Percentiles rank a stretch among this genome's conserved stretches.
Evolutionary conservation across 2,329 filamentous ascomycete species (phyloP).

Genomic region (Cladosporium sp.): DNA sequence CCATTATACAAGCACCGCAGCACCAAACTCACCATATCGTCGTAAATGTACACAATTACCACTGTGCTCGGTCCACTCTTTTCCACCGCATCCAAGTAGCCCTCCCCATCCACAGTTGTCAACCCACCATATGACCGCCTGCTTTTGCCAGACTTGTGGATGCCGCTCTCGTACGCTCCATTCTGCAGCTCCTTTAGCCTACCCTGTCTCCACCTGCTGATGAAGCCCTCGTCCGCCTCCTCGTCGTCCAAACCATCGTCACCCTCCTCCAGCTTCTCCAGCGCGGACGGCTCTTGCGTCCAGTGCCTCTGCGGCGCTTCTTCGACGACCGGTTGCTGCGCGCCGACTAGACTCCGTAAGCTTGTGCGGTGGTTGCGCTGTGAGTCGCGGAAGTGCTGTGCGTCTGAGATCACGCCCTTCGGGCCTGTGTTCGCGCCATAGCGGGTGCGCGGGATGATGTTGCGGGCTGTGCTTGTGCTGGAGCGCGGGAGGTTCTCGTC

Average conservation of each 20-base stretch:
- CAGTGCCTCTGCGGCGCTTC: slow-evolving; percentile 12
- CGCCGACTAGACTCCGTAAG: slow-evolving; percentile 24
- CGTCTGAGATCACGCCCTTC: slow-evolving; percentile 85
- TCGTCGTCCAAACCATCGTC: slow-evolving; percentile 59
- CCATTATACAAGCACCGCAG: not conserved
- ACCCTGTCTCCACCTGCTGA: slow-evolving; percentile 80
- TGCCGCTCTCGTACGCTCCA: slow-evolving; percentile 66
- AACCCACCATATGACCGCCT: slow-evolving; percentile 75
- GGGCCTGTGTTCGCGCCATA: slow-evolving; percentile 74
- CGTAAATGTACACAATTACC: slow-evolving; percentile 92
- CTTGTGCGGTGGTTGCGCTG: slow-evolving; percentile 32
- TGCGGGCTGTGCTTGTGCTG: slow-evolving; percentile 44
- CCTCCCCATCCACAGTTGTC: slow-evolving; percentile 81
- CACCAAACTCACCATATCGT: slow-evolving; percentile 67
- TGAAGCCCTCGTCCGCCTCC: slow-evolving; percentile 75
- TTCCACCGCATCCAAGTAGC: slow-evolving; percentile 95
- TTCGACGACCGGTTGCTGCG: not conserved
- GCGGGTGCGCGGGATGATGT: slow-evolving; percentile 60
- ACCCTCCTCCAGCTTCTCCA: slow-evolving; percentile 32
- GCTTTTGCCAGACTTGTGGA: slow-evolving; percentile 38
- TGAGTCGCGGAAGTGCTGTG: slow-evolving; percentile 64
- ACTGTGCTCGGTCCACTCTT: slow-evolving; percentile 77
- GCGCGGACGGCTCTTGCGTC: slow-evolving; percentile 6
- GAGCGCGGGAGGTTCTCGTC: slow-evolving; percentile 31
- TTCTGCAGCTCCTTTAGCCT: slow-evolving; percentile 71